Base-by-base conservation (phyloP, 768 basidiomycete genomes). In the Psilocybe tampanensis region DNA sequence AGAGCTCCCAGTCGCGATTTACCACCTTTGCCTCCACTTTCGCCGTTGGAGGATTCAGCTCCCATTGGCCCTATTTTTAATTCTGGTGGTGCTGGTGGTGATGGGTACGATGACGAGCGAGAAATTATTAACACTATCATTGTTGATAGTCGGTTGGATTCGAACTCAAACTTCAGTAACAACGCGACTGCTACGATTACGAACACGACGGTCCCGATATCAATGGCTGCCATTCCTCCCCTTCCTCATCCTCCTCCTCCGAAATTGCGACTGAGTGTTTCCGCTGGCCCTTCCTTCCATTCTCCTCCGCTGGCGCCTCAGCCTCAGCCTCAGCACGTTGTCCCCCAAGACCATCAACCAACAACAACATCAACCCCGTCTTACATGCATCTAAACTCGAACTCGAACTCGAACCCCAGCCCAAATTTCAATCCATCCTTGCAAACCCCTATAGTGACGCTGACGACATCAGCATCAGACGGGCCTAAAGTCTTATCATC, bases 361-460 rank as follows among this genome's bases (percentile, higher is more conserved):
- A 39, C 12, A 13, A 5, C 52, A 7, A 47, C 3, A 9, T 32
- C 22, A 2, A 2, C 41, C 44, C 43, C 21, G 23, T 49, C 22
- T n/a, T n/a, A n/a, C n/a, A 29, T 29, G 29, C 29, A 29, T 29
- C 29, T 9, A 9, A 29, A 29, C 9, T 29, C 29, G 29, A 9
- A 29, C 9, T 29, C 29, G 29, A 9, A n/a, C n/a, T n/a, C n/a
- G n/a, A n/a, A n/a, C n/a, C n/a, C n/a, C n/a, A n/a, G n/a, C n/a
- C n/a, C n/a, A n/a, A n/a, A 29, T 29, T 29, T 29, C 29, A 17
- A 22, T 43, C 56, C 26, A 47, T 50, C 19, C 41, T 32, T 32
- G 33, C 61, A 26, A 44, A 54, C 36, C 47, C 44, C 54, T 26
- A 56, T 32, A 55, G 18, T 54, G 29, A 34, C 56, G 23, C 21